Conservation (phyloP, 257 asterid genomes). For the Ilex asprella region DNA sequence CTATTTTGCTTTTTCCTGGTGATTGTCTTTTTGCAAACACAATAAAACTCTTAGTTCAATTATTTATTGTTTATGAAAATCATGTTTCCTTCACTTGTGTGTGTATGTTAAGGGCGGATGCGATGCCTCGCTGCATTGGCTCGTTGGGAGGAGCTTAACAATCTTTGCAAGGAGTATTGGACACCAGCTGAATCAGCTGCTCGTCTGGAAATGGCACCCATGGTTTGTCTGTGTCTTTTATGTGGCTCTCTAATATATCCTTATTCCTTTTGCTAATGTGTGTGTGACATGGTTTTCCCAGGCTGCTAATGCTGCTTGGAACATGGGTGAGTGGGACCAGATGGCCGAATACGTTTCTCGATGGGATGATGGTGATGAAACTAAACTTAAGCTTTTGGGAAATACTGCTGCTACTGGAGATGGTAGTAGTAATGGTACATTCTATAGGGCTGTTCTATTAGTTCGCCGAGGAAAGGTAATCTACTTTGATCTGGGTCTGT, state of each 20-base stretch:
- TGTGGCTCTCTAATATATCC: constrained; percentile 1
- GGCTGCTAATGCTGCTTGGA: constrained; percentile 99
- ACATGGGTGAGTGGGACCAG: constrained; percentile 99
- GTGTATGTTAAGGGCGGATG: constrained; percentile 68
- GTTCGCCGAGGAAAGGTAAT: constrained; percentile 90
- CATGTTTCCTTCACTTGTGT: constrained; percentile 5
- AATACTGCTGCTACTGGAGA: constrained; percentile 93
- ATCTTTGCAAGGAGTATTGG: constrained; percentile 95
- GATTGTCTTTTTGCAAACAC: too few species aligned
- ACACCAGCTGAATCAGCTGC: constrained; percentile 99
- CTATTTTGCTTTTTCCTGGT: too few species aligned
- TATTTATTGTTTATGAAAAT: constrained; percentile 7
- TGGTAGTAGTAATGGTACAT: constrained; percentile 93
- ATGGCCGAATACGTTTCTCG: constrained; percentile 97
- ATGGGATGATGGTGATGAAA: constrained; percentile 97
- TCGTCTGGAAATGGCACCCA: constrained; percentile 98
- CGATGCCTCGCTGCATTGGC: constrained; percentile 99
- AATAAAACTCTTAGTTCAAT: too few species aligned
- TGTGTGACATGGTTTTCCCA: constrained; percentile 21
- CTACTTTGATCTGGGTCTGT: constrained; percentile 9
- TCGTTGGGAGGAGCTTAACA: constrained; percentile 99
- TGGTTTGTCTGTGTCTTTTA: constrained; percentile 48
- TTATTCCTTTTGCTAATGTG: constrained; percentile 9
- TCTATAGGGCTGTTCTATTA: constrained; percentile 81
- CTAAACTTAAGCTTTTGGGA: constrained; percentile 82